Conservation (phyloP, 495 filamentous ascomycete species). For the Barbatosphaeria neglecta region DNA sequence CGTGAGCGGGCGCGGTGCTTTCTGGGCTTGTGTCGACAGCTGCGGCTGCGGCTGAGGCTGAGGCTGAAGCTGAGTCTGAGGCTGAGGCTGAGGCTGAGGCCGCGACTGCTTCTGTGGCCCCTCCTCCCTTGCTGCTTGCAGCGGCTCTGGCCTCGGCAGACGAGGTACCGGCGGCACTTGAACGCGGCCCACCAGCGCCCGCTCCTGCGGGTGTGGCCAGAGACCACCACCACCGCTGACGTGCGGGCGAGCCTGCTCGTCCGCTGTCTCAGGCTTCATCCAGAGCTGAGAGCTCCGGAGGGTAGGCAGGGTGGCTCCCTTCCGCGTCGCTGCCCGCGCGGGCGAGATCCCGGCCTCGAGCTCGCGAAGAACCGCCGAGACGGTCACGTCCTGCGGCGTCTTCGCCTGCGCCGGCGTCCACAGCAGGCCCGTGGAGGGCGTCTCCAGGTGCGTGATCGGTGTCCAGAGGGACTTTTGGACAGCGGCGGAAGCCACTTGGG, state of each 20-base stretch:
- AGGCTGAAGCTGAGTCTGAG: conserved; percentile 7
- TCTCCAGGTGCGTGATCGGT: background rate
- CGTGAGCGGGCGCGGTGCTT: conserved; percentile 23
- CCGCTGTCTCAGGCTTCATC: conserved; percentile 22
- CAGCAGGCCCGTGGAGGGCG: conserved; percentile 3
- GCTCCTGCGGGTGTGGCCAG: conserved; percentile 12
- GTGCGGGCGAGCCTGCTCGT: conserved; percentile 6
- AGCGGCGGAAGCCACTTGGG: background rate
- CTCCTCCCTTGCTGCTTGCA: too few relatives aligned
- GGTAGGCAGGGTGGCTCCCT: conserved; percentile 13
- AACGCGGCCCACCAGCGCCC: too few relatives aligned
- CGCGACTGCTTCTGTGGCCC: background rate
- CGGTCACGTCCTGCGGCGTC: background rate
- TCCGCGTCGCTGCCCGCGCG: conserved; percentile 17
- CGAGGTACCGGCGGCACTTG: too few relatives aligned
- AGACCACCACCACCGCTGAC: conserved; percentile 19
- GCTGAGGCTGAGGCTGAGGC: background rate
- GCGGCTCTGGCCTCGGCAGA: too few relatives aligned
- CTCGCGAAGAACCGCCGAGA: background rate
- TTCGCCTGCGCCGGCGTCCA: conserved; percentile 11
- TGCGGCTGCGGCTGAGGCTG: conserved; percentile 12
- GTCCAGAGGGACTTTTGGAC: background rate
- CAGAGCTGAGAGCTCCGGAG: conserved; percentile 29
- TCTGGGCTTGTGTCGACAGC: conserved; percentile 10
- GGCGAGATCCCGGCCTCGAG: conserved; percentile 18